Evolutionary conservation across 2,329 filamentous ascomycete species (phyloP).

Genomic region (Aspergillus sp.): DNA sequence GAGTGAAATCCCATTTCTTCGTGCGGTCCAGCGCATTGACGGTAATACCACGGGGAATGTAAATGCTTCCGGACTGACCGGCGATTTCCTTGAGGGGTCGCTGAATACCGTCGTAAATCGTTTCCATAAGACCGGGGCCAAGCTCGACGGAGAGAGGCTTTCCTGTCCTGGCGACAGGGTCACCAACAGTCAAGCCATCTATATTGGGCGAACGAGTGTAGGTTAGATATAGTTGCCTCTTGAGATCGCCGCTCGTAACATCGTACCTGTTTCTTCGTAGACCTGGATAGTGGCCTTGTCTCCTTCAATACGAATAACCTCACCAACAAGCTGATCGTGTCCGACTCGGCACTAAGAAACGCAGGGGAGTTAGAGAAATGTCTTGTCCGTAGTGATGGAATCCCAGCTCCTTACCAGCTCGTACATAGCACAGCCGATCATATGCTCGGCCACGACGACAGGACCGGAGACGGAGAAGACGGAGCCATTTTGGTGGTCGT

Average conservation of each 20-base stretch:
- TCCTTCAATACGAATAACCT: slow-evolving; percentile 95
- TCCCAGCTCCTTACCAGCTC: slow-evolving; percentile 66
- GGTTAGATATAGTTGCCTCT: slow-evolving; percentile 7
- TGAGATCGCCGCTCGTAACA: slow-evolving; percentile 3
- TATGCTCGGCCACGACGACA: slow-evolving; percentile 94
- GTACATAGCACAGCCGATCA: slow-evolving; percentile 99
- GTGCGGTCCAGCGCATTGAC: slow-evolving; percentile 81
- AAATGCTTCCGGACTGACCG: slow-evolving; percentile 76
- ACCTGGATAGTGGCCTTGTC: slow-evolving; percentile 98
- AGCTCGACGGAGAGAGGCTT: slow-evolving; percentile 98
- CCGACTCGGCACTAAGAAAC: slow-evolving; percentile 73
- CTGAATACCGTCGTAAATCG: slow-evolving; percentile 99
- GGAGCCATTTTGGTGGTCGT: slow-evolving; percentile 54
- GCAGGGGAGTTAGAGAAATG: background rate
- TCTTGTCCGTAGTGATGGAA: slow-evolving; percentile 7
- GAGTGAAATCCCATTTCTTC: slow-evolving; percentile 96
- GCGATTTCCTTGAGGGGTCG: slow-evolving; percentile 85
- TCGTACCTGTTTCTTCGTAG: slow-evolving; percentile 90
- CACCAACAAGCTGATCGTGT: slow-evolving; percentile 85
- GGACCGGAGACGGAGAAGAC: slow-evolving; percentile 75
- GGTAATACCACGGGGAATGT: slow-evolving; percentile 91
- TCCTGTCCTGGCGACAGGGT: slow-evolving; percentile 83
- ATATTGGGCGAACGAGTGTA: background rate
- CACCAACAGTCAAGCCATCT: slow-evolving; percentile 91
- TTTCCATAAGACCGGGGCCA: slow-evolving; percentile 94